Base-by-base conservation (phyloP, 164 flowering plant species). In the Platanus orientalis region DNA sequence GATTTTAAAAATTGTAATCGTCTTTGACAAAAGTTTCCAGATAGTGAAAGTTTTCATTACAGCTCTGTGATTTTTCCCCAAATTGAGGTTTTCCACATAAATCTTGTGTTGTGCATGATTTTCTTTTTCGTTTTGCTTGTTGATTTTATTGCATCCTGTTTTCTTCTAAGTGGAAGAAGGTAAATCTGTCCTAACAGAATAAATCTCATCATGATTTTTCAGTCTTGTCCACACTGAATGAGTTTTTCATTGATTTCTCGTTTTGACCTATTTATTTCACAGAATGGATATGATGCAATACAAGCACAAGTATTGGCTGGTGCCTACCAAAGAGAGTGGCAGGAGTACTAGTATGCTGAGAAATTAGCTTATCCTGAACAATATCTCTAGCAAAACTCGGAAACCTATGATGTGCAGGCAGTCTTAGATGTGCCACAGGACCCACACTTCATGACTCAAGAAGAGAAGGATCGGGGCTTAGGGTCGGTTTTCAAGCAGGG, bases 401-500 rank as follows among this genome's bases (percentile, higher is more conserved):
- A 79, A 65, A 61, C 68, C 32, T 93, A 84, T 70, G 97, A 86
- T 62, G 68, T 71, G 32, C 86, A 88, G 71, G 70, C 75, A 32
- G 89, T 71, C 59, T 36, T 62, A 50, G 67, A 57, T 47, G 54
- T 75, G 40, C 81, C 52, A 12, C 86, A 74, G 71, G 98, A 93
- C 67, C 98, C 98, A 58, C 81, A 69, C 7, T 80, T 88, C 61
- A 94, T 94, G 96, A 87, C 96, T 36, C 99, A 94, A 71, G 99
- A 94, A 65, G 93, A 94, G 78, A 94, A 94, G 76, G 99, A 94
- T 73, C 82, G 97, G 27, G 99, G 99, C 45, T 73, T 91, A 60
- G 99, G 99, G 12, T 94, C 99, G n/a, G 97, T 94, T 54, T 94
- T 94, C 69, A 94, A 94, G 83, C 87, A 96, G 51, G 99, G 91